Evolutionary conservation across 2,329 filamentous ascomycete genomes (phyloP).

Genomic region (Lithohypha guttulata): DNA sequence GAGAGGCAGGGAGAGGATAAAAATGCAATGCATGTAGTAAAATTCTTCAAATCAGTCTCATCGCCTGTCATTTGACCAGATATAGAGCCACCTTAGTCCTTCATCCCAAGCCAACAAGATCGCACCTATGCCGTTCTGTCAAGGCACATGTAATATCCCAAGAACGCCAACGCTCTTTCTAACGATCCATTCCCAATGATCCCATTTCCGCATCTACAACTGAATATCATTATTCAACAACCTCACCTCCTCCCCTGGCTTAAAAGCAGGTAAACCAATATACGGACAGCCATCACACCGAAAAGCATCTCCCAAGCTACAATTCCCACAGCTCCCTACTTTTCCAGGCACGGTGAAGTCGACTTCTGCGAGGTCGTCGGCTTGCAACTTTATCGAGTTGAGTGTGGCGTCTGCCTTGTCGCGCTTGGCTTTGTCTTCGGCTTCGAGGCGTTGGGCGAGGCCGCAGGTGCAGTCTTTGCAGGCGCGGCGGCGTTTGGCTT

Average conservation of each 20-base stretch:
- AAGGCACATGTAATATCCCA: not conserved
- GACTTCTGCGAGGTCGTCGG: slow-evolving; percentile 74
- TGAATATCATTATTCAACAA: slow-evolving; percentile 72
- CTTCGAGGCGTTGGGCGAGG: slow-evolving; percentile 70
- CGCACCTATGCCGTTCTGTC: too few species aligned
- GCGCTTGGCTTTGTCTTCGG: slow-evolving; percentile 67
- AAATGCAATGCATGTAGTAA: too few species aligned
- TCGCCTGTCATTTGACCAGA: too few species aligned
- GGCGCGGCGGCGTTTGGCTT: slow-evolving; percentile 76
- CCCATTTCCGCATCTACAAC: slow-evolving; percentile 43
- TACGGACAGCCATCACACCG: slow-evolving; percentile 62
- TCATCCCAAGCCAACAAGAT: too few species aligned
- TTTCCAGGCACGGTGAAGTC: slow-evolving; percentile 98
- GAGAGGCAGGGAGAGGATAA: too few species aligned
- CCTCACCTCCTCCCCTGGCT: slow-evolving; percentile 87
- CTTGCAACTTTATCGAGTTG: slow-evolving; percentile 51
- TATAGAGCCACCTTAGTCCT: too few species aligned
- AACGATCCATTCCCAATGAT: not conserved
- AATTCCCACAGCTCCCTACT: slow-evolving; percentile 88
- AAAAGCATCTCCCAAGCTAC: slow-evolving; percentile 58
- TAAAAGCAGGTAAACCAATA: slow-evolving; percentile 88
- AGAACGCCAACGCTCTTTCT: slow-evolving; percentile 2
- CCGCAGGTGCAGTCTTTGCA: slow-evolving; percentile 99
- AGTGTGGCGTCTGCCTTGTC: slow-evolving; percentile 50
- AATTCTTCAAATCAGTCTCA: too few species aligned